These are phyloP conservation scores for Stygiomarasmius scandens DNA, from an alignment of 1,284 basidiomycete genomes.

Conservation along the genomic window DNA sequence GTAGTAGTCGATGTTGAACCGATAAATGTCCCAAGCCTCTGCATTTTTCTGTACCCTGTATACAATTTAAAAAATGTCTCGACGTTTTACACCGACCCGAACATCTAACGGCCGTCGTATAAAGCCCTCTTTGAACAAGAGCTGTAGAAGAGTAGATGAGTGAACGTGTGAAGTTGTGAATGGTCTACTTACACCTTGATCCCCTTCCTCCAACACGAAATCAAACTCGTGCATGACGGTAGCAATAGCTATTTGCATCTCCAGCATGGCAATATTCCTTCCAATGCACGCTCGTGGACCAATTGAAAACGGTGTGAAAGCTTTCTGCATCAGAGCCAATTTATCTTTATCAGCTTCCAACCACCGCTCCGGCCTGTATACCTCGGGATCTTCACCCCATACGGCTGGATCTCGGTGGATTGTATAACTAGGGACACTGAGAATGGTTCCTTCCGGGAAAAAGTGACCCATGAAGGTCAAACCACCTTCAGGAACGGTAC, in stretches of 20 bases:
- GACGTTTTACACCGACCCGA: neutral
- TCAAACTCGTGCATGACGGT: neutral
- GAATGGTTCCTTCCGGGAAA: constrained; percentile 74
- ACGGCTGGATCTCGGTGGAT: constrained; percentile 72
- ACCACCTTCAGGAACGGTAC: constrained; percentile 72
- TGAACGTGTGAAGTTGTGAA: neutral
- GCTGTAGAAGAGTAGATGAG: neutral
- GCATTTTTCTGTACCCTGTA: neutral
- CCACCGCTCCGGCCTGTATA: constrained; percentile 82
- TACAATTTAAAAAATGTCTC: neutral
- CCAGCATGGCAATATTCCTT: neutral
- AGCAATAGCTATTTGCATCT: neutral
- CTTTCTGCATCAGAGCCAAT: neutral
- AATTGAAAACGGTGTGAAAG: neutral
- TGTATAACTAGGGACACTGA: constrained; percentile 78
- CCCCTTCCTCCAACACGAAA: neutral
- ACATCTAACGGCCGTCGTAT: neutral
- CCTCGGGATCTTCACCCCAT: constrained; percentile 82
- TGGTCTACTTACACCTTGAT: neutral
- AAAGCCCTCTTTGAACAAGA: neutral
- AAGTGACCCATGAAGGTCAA: constrained; percentile 57
- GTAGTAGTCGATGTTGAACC: neutral
- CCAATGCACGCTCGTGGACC: neutral
- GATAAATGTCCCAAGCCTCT: neutral
- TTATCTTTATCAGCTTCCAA: constrained; percentile 50